Base-by-base conservation (phyloP, 2,329 filamentous ascomycete species). In the Magnaporthales sp. region DNA sequence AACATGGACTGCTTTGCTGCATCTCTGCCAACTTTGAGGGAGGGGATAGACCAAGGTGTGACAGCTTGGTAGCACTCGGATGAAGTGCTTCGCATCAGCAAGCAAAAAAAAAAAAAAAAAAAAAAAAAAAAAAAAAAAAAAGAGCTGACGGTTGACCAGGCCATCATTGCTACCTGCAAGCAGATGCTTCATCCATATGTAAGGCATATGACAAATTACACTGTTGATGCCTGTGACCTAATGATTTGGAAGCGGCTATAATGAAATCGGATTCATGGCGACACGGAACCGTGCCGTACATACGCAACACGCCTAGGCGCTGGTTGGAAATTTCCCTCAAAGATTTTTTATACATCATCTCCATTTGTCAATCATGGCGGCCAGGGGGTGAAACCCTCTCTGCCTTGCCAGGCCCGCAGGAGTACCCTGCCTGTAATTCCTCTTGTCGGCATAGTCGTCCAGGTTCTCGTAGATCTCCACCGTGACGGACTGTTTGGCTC, bases 351-450 rank as follows among this genome's bases (percentile, higher is more conserved):
- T 7, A 7, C 24, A 4, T 60, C 56, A 60, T 29, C 24, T 19
- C 56, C 22, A 60, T 27, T 27, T 60, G 24, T 60, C 64, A 32
- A 58, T 32, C 22, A 56, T 58, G 46, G 11, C 63, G 46, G 63
- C 38, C 3, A 56, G 51, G 22, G 27, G n/a, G 13, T 31, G 10
- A 15, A 56, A 65, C 15, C 66, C 71, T 32, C 68, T 71, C 66
- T 72, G 71, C 62, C 69, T 70, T 7, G 72, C 72, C 24, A 73
- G 30, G 2, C 72, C 72, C 4, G 71, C 68, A 29, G 71, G 68
- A 15, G 72, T 73, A 9, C 72, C 72, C 64, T 73, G 72, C 10
- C 69, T 67, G 66, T 73, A 73, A 10, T 64, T 67, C 66, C 46
- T 68, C 66, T 63, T 68, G 62, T 70, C 70, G n/a, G 67, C 67